Conservation (phyloP, 2,329 filamentous ascomycete species). For the Monosporascus sp. region DNA sequence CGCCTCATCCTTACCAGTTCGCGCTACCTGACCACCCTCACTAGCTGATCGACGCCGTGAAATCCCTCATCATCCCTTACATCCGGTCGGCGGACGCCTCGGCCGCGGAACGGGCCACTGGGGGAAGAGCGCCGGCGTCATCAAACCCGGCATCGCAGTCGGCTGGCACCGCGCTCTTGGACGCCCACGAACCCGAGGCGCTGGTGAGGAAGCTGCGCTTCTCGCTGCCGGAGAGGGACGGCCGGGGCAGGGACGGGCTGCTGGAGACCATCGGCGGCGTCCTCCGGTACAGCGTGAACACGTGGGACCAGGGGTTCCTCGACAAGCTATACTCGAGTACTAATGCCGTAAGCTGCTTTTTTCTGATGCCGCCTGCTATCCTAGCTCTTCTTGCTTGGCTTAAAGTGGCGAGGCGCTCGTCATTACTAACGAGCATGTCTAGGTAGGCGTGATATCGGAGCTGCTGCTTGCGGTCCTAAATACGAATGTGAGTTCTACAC, state of each 20-base stretch:
- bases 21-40: conserved; percentile 1
- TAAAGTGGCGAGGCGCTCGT: not conserved
- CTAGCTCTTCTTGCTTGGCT: too few species aligned
- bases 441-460: conserved; percentile 80
- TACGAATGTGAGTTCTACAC: conserved; percentile 63
- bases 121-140: conserved; percentile 38
- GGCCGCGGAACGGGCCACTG: conserved; percentile 45
- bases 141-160: conserved; percentile 25
- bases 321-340: conserved; percentile 93
- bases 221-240: conserved; percentile 49
- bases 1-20: too few species aligned
- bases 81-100: conserved; percentile 65
- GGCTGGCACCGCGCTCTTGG: conserved; percentile 53
- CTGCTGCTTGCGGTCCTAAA: conserved; percentile 81
- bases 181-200: conserved; percentile 54
- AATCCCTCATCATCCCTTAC: conserved; percentile 64
- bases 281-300: conserved; percentile 86
- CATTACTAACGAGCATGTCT: not conserved
- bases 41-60: conserved; percentile 64
- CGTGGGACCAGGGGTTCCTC: conserved; percentile 96
- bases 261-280: conserved; percentile 65
- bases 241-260: conserved; percentile 66
- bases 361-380: not conserved
- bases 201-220: conserved; percentile 52
- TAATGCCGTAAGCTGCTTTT: conserved; percentile 59